phyloP scores from a whole-genome alignment of 345 rosid species.

The Lepidium aucheri region DNA sequence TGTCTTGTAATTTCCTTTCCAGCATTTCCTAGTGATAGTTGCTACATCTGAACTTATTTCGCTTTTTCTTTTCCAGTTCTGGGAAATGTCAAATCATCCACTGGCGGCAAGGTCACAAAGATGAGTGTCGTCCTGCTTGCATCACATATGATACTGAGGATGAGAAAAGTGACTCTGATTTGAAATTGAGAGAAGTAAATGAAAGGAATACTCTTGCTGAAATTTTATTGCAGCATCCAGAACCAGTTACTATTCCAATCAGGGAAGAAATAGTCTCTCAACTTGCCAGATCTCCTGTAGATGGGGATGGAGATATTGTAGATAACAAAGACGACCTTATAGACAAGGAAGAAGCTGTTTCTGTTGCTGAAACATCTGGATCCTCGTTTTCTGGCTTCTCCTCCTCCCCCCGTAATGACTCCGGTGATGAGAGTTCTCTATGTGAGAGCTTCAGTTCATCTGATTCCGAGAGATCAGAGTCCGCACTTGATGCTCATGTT shows the following conservation, averaged over 20 bases:
- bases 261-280: slow-evolving; percentile 24
- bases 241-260: slow-evolving; percentile 25
- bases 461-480: slow-evolving; percentile 49
- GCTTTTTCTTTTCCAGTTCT: slow-evolving; percentile 38
- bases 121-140: slow-evolving; percentile 61
- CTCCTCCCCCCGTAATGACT: slow-evolving; percentile 43
- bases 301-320: slow-evolving; percentile 27
- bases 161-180: slow-evolving; percentile 30
- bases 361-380: slow-evolving; percentile 46
- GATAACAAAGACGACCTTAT: slow-evolving; percentile 35
- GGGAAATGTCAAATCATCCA: slow-evolving; percentile 83
- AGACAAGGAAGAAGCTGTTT: slow-evolving; percentile 38
- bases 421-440: slow-evolving; percentile 66
- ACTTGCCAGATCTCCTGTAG: slow-evolving; percentile 30
- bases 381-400: slow-evolving; percentile 76
- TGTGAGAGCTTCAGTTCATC: slow-evolving; percentile 57
- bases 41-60: slow-evolving; percentile 14
- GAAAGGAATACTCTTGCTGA: slow-evolving; percentile 21
- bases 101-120: slow-evolving; percentile 97
- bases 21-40: not conserved
- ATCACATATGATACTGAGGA: slow-evolving; percentile 21
- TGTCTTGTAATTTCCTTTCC: not conserved
- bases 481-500: slow-evolving; percentile 28
- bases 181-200: slow-evolving; percentile 26
- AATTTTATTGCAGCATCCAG: slow-evolving; percentile 23